Percentiles rank a stretch among this genome's conserved stretches.
phyloP scores from a whole-genome alignment of 1,139 yeast species.

The Blastobotrys buckinghamii region DNA sequence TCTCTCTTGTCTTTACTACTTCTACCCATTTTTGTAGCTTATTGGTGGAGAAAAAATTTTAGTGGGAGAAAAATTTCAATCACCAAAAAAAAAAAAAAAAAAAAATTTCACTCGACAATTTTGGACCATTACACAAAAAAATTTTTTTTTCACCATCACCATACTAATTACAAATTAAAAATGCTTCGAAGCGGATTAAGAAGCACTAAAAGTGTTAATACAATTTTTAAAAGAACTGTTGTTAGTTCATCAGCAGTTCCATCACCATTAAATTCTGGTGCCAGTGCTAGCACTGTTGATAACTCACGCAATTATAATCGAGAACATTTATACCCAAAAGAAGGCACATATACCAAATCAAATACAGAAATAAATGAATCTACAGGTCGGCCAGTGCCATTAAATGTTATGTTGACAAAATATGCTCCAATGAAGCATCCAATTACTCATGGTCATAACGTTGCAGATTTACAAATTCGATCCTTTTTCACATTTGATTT shows the following conservation, averaged over 20 bases:
- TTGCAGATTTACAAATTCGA: constrained; percentile 55
- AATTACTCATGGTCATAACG: constrained; percentile 65
- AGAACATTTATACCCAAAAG: constrained; percentile 23
- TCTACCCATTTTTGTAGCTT: constrained; percentile 62
- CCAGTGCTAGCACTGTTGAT: constrained; percentile 16
- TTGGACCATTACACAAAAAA: background rate
- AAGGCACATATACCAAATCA: constrained; percentile 24
- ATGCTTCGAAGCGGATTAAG: background rate
- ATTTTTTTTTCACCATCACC: background rate
- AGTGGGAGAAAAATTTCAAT: background rate
- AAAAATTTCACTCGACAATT: background rate
- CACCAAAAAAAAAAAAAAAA: background rate
- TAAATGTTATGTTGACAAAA: constrained; percentile 76
- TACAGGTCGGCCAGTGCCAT: constrained; percentile 57
- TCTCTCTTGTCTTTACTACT: constrained; percentile 95
- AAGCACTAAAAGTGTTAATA: background rate
- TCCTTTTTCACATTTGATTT: constrained; percentile 67
- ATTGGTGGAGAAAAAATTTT: background rate
- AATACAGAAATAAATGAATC: constrained; percentile 22
- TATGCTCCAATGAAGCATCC: constrained; percentile 74
- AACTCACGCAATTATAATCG: constrained; percentile 19
- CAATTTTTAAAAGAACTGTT: constrained; percentile 2
- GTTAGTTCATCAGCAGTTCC: constrained; percentile 6
- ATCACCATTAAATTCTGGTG: constrained; percentile 4
- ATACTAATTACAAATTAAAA: background rate